These are phyloP conservation scores for Globisporangium echinulatum DNA, from an alignment of 352 stramenopile species.

Conservation along the genomic window DNA sequence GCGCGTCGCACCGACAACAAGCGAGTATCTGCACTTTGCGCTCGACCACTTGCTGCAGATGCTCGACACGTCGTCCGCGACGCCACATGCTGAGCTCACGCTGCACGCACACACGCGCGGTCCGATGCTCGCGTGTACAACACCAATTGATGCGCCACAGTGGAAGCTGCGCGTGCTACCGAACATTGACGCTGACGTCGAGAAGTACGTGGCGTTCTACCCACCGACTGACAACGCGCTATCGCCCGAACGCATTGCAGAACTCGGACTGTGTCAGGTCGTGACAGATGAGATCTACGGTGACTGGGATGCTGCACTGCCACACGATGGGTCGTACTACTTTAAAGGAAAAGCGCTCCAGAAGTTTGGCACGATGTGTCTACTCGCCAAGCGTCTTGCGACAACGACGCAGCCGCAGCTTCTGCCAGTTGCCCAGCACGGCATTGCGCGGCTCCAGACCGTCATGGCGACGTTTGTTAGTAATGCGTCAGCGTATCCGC, in stretches of 20 bases:
- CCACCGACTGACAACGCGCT: slow-evolving; percentile 22
- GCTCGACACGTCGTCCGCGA: slow-evolving; percentile 37
- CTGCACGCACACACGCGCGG: slow-evolving; percentile 74
- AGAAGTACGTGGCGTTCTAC: slow-evolving; percentile 46
- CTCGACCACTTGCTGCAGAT: slow-evolving; percentile 53
- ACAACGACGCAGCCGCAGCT: slow-evolving; percentile 53
- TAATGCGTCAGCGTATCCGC: slow-evolving; percentile 41
- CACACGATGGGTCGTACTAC: slow-evolving; percentile 72
- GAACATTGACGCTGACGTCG: slow-evolving; percentile 30
- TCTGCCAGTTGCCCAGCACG: slow-evolving; percentile 32
- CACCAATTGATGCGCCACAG: slow-evolving; percentile 7
- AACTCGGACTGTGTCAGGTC: slow-evolving; percentile 31
- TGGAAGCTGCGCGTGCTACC: slow-evolving; percentile 49
- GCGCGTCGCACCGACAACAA: neutral
- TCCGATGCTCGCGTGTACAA: slow-evolving; percentile 51
- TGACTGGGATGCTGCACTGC: slow-evolving; percentile 47
- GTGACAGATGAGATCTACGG: slow-evolving; percentile 58
- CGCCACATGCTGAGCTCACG: slow-evolving; percentile 33
- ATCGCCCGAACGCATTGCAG: slow-evolving; percentile 27
- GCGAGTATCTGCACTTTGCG: slow-evolving; percentile 59
- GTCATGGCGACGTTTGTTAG: slow-evolving; percentile 36
- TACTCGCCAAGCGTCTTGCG: slow-evolving; percentile 56
- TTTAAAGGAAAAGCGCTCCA: slow-evolving; percentile 79
- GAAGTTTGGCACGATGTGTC: slow-evolving; percentile 72
- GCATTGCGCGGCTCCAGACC: slow-evolving; percentile 35